Percentiles rank a stretch among this genome's conserved stretches.
Conservation (phyloP, 495 filamentous ascomycete species). For the Tuber borchii region DNA sequence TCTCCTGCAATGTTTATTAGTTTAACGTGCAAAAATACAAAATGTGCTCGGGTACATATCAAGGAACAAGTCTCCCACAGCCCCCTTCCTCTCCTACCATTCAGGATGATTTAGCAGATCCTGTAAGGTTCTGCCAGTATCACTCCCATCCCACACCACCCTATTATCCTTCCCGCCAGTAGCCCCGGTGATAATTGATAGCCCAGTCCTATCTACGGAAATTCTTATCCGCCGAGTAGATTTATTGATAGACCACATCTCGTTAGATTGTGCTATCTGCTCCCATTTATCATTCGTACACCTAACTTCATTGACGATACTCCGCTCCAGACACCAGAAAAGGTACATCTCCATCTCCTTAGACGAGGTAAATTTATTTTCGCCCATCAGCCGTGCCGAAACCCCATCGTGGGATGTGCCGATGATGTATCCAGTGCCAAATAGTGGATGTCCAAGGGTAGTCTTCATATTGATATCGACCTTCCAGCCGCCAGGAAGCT, state of each 20-base stretch:
- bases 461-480: constrained; percentile 38
- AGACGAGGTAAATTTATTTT: constrained; percentile 31
- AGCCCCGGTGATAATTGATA: constrained; percentile 30
- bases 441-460: constrained; percentile 24
- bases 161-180: constrained; percentile 35
- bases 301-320: constrained; percentile 39
- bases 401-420: constrained; percentile 38
- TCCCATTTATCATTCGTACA: constrained; percentile 34
- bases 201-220: constrained; percentile 31
- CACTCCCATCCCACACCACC: constrained; percentile 38
- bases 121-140: constrained; percentile 27
- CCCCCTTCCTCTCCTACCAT: constrained; percentile 15
- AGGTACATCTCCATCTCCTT: constrained; percentile 38
- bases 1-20: not conserved
- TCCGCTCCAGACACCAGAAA: constrained; percentile 40
- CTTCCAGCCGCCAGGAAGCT: constrained; percentile 36
- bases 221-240: constrained; percentile 28
- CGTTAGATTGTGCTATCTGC: constrained; percentile 40
- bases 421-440: constrained; percentile 36
- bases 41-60: constrained; percentile 4
- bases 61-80: constrained; percentile 14
- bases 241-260: constrained; percentile 38
- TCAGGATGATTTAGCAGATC: constrained; percentile 24
- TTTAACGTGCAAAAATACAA: constrained; percentile 26
- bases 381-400: constrained; percentile 33